Evolutionary conservation across 2,329 filamentous ascomycete genomes (phyloP).

Genomic region (Colletotrichum eremochloae): DNA sequence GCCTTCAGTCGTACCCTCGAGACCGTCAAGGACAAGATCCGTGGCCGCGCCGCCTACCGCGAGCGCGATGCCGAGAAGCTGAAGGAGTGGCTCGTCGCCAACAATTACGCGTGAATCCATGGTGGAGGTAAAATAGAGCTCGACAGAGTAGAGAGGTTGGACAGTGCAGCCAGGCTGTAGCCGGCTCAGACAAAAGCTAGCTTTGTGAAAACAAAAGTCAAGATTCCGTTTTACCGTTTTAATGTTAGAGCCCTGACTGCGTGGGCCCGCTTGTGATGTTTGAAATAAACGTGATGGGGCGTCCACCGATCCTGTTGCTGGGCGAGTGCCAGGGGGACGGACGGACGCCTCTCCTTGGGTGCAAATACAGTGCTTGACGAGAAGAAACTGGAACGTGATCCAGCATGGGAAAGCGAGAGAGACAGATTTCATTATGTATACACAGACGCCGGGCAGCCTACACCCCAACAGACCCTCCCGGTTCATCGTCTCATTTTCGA

Average conservation of each 20-base stretch:
- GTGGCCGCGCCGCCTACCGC: conserved; percentile 85
- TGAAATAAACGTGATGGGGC: not conserved
- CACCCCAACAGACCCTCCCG: not conserved
- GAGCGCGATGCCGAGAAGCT: conserved; percentile 79
- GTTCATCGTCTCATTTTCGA: not conserved
- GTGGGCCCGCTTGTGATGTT: not conserved
- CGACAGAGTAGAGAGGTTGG: not conserved
- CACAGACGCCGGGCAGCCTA: not conserved
- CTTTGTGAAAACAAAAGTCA: conserved; percentile 10
- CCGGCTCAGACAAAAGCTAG: not conserved
- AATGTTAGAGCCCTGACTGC: no score
- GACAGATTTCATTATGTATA: conserved; percentile 5
- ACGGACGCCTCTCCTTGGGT: not conserved
- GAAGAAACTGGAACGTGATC: not conserved
- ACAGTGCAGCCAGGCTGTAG: conserved; percentile 26
- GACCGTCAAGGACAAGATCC: conserved; percentile 88
- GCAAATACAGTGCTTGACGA: not conserved
- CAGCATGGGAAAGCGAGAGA: not conserved
- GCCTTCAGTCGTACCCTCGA: conserved; percentile 89
- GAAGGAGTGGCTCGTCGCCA: conserved; percentile 80
- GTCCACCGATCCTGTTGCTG: not conserved
- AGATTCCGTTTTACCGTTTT: not conserved
- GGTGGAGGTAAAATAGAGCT: not conserved
- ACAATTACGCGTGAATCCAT: conserved; percentile 54
- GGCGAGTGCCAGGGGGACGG: not conserved